Conservation (phyloP, 129 eudicot species). For the Flaveria robusta region DNA sequence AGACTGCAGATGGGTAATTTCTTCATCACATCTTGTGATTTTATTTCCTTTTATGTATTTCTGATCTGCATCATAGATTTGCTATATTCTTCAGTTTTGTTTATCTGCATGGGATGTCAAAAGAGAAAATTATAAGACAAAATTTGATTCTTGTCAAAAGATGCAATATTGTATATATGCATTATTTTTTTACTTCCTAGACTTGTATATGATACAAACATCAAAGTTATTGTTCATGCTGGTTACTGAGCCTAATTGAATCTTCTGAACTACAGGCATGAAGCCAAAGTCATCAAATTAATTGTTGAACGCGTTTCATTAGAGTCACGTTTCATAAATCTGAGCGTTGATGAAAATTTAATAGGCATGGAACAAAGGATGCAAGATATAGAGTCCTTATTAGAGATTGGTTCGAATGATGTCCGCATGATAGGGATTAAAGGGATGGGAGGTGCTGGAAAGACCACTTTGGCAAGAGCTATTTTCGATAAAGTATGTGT, state of each 20-base stretch:
- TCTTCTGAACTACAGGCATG: conserved; percentile 1
- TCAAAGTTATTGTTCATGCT: too few species aligned
- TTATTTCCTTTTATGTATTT: too few species aligned
- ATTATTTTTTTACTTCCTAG: not conserved
- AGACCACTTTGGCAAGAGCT: conserved; percentile 29
- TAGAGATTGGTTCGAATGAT: not conserved
- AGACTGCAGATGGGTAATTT: conserved; percentile 25
- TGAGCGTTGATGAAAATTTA: not conserved
- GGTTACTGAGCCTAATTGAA: not conserved
- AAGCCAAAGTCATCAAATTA: conserved; percentile 14
- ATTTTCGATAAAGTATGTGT: not conserved
- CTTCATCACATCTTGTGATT: not conserved
- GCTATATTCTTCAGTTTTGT: not conserved
- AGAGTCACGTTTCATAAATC: not conserved
- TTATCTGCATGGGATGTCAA: not conserved
- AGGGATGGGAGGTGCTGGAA: conserved; percentile 33
- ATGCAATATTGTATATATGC: not conserved
- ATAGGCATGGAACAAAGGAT: conserved; percentile 12
- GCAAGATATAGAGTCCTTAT: not conserved
- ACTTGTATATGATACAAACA: not conserved
- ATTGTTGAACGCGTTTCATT: conserved; percentile 9
- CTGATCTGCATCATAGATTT: not conserved
- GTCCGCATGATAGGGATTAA: conserved; percentile 19
- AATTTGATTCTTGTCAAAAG: not conserved
- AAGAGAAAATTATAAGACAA: too few species aligned